Percentiles rank a stretch among this genome's conserved stretches.
phyloP scores from a whole-genome alignment of 257 asterid species.

The Knoxia roxburghii region DNA sequence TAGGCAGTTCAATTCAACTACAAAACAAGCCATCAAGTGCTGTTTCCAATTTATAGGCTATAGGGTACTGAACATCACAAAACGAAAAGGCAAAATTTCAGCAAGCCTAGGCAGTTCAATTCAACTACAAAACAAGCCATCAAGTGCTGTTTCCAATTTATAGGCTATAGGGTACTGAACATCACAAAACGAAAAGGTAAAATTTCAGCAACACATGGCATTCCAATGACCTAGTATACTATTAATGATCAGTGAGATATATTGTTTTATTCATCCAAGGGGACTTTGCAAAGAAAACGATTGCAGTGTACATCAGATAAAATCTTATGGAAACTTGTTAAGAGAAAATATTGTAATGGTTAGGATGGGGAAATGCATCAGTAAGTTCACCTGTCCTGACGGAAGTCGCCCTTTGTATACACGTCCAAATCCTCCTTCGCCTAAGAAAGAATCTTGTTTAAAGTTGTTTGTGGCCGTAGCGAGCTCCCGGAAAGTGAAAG shows the following conservation, averaged over 20 bases:
- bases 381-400: constrained; percentile 64
- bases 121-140: background rate
- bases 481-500: constrained; percentile 92
- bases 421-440: constrained; percentile 97
- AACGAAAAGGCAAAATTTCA: background rate
- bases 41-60: background rate
- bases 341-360: background rate
- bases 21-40: no score
- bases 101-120: background rate
- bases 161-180: background rate
- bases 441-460: constrained; percentile 78
- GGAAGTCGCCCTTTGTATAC: constrained; percentile 79
- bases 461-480: constrained; percentile 88
- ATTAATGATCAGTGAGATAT: background rate
- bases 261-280: background rate
- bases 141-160: background rate
- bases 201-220: background rate
- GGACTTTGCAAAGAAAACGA: background rate
- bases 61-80: background rate
- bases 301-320: background rate
- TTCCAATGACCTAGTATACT: no score
- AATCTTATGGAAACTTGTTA: background rate
- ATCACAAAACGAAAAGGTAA: background rate
- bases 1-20: background rate
- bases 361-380: background rate